A percentile compares a stretch with the other conserved stretches of the same genome.
Conservation (phyloP, 345 rosid species). For the Populus pruinosa region DNA sequence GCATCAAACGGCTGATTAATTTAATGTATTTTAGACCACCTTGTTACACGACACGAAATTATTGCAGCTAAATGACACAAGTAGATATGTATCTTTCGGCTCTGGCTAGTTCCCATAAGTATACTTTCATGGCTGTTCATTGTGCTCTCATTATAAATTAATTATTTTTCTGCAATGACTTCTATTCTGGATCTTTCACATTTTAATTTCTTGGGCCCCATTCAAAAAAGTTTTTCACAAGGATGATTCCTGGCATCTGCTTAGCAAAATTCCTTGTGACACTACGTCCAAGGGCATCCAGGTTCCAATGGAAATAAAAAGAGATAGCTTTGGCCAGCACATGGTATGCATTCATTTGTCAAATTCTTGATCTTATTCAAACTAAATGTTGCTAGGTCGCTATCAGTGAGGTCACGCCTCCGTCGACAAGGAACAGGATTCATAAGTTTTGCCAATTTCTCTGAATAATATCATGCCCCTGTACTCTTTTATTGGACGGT, state of each 20-base stretch:
- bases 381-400: conserved; percentile 8
- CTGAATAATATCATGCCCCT: not conserved
- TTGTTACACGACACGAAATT: not conserved
- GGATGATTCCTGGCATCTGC: conserved; percentile 7
- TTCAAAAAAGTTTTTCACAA: not conserved
- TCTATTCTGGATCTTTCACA: not conserved
- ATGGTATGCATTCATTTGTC: not conserved
- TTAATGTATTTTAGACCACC: not conserved
- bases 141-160: not conserved
- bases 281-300: not conserved
- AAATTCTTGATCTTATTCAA: not conserved
- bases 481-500: conserved; percentile 13
- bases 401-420: conserved; percentile 13
- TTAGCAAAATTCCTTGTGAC: not conserved
- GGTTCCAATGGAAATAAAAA: too few species aligned
- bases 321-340: not conserved
- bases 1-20: not conserved
- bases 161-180: not conserved
- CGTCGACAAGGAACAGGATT: conserved; percentile 23
- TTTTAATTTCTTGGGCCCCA: not conserved
- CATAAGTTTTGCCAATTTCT: conserved; percentile 8
- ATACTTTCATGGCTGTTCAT: not conserved
- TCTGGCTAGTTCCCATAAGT: not conserved
- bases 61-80: not conserved
- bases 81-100: too few species aligned